A percentile compares a stretch with the other conserved stretches of the same genome.
Evolutionary conservation across 139 green algal species (phyloP).

Genomic region (Spirogloea muscicola): DNA sequence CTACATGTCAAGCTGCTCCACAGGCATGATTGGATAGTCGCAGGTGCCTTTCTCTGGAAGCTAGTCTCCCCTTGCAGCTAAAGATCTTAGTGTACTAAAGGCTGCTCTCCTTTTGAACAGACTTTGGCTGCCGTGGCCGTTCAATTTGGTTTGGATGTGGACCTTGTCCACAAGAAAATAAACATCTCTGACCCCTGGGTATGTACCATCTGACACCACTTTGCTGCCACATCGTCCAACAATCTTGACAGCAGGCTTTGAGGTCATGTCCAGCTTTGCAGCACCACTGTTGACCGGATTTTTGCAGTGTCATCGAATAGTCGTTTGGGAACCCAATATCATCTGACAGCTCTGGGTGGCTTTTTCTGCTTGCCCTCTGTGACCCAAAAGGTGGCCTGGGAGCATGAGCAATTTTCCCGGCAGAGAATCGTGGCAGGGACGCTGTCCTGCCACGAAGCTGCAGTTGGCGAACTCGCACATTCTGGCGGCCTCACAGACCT

Average conservation of each 20-base stretch:
- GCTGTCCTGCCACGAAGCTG: conserved; percentile 26
- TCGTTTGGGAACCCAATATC: too few relatives aligned
- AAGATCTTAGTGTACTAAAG: background rate
- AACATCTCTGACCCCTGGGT: conserved; percentile 42
- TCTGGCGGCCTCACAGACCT: conserved; percentile 34
- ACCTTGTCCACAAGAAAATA: conserved; percentile 51
- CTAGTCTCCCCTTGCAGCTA: background rate
- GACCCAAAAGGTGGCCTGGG: conserved; percentile 47
- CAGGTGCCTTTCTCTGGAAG: background rate
- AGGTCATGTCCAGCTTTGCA: too few relatives aligned
- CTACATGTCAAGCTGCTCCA: background rate
- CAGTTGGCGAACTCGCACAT: conserved; percentile 9
- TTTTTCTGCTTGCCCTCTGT: too few relatives aligned
- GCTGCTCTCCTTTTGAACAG: conserved; percentile 17
- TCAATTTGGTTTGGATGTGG: conserved; percentile 8
- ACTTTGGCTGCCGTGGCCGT: conserved; percentile 17
- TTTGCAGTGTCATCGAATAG: too few relatives aligned
- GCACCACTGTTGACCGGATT: too few relatives aligned
- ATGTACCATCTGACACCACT: too few relatives aligned
- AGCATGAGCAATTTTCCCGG: conserved; percentile 53
- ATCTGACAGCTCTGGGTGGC: too few relatives aligned
- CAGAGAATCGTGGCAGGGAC: conserved; percentile 41
- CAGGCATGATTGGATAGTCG: background rate
- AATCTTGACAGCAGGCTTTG: too few relatives aligned
- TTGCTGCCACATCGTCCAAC: too few relatives aligned